These are phyloP conservation scores for Hibiscus syriacus DNA, from an alignment of 345 rosid genomes.

Conservation along the genomic window DNA sequence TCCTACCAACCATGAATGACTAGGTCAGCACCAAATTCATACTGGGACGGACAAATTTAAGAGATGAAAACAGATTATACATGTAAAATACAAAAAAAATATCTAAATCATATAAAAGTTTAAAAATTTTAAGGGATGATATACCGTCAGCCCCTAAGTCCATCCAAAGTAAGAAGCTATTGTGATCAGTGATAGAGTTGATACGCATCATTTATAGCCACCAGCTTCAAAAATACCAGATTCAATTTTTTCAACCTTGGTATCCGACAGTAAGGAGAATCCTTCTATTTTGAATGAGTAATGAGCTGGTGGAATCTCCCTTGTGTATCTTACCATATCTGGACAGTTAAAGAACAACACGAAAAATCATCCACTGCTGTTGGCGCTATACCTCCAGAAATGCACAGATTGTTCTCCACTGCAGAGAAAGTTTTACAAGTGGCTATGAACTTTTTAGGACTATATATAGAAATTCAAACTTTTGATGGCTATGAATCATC, in stretches of 20 bases:
- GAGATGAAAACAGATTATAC: no score
- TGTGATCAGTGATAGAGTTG: no score
- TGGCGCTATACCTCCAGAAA: not conserved
- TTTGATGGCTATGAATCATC: no score
- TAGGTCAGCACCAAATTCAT: no score
- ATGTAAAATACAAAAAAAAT: no score
- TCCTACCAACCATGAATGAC: slow-evolving; percentile 12
- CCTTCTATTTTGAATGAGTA: slow-evolving; percentile 25
- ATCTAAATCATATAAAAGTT: no score
- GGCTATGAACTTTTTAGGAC: not conserved
- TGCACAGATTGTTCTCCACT: no score
- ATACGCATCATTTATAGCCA: slow-evolving; percentile 33
- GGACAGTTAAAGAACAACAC: not conserved
- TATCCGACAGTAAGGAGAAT: slow-evolving; percentile 17
- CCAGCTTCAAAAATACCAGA: slow-evolving; percentile 30
- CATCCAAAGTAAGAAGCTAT: no score
- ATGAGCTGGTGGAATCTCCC: slow-evolving; percentile 21
- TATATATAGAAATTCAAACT: not conserved
- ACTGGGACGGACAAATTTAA: no score
- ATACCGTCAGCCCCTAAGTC: no score
- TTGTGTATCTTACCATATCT: slow-evolving; percentile 17
- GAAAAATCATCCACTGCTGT: not conserved
- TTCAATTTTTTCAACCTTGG: slow-evolving; percentile 12
- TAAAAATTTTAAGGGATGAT: no score
- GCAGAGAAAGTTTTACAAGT: not conserved